Evolutionary conservation across 495 filamentous ascomycete genomes (phyloP).

Genomic region (Chaetomium cochliodes): DNA sequence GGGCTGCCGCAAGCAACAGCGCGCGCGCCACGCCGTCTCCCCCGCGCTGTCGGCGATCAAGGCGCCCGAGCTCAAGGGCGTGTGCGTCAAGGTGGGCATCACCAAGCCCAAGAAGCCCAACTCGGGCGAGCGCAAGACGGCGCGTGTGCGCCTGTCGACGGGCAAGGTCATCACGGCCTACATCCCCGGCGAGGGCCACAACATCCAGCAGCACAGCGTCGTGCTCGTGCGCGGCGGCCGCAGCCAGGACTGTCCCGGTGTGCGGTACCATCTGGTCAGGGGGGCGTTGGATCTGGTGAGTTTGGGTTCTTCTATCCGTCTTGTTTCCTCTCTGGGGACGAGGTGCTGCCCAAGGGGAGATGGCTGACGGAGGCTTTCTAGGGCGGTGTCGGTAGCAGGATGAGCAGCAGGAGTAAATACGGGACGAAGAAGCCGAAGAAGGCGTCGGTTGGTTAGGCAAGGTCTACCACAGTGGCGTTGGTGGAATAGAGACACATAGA

Average conservation of each 20-base stretch:
- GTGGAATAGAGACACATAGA: not conserved
- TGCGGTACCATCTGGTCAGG: slow-evolving; percentile 89
- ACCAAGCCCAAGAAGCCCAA: slow-evolving; percentile 98
- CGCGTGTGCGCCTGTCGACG: slow-evolving; percentile 80
- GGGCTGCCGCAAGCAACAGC: slow-evolving; percentile 72
- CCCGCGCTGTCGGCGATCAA: slow-evolving; percentile 70
- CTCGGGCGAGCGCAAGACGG: slow-evolving; percentile 90
- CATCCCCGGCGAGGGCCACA: slow-evolving; percentile 97
- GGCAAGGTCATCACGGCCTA: slow-evolving; percentile 85
- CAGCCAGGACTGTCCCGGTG: slow-evolving; percentile 96
- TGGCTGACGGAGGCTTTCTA: slow-evolving; percentile 40
- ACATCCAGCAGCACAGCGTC: slow-evolving; percentile 97
- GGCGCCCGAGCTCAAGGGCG: slow-evolving; percentile 84
- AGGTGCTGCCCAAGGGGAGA: not conserved
- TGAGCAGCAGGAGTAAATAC: slow-evolving; percentile 88
- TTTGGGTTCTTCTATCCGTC: slow-evolving; percentile 23
- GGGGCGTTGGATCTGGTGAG: slow-evolving; percentile 93
- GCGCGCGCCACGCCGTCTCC: slow-evolving; percentile 76
- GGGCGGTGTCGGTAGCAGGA: slow-evolving; percentile 86
- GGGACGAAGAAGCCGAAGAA: slow-evolving; percentile 98
- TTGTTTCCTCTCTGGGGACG: not conserved
- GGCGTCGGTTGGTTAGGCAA: slow-evolving; percentile 45
- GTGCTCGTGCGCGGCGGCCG: slow-evolving; percentile 89
- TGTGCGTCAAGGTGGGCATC: slow-evolving; percentile 87
- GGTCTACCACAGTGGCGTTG: not conserved